phyloP scores from a whole-genome alignment of 192 early-diverging fungal species.

The Podila clonocystis region DNA sequence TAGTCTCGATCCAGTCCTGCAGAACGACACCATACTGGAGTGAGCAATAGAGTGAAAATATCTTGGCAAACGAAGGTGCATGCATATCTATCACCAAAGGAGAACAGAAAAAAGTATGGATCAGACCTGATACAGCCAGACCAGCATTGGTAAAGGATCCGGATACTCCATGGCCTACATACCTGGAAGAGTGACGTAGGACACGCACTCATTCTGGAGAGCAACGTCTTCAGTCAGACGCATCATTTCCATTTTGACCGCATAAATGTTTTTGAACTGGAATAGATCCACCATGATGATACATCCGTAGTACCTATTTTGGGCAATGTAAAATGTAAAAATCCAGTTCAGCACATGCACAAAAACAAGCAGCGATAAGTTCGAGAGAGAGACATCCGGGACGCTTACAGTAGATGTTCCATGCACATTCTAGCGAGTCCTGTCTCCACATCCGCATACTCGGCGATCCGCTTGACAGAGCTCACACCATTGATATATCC shows the following conservation, averaged over 20 bases:
- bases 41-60: constrained; percentile 83
- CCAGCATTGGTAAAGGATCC: background rate
- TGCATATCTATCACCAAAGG: constrained; percentile 38
- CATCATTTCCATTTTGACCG: constrained; percentile 69
- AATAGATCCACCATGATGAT: constrained; percentile 93
- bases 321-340: constrained; percentile 1
- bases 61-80: constrained; percentile 69
- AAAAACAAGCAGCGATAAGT: background rate
- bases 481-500: constrained; percentile 86
- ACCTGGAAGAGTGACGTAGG: constrained; percentile 74
- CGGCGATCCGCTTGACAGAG: constrained; percentile 85
- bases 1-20: constrained; percentile 87
- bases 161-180: background rate
- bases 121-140: background rate
- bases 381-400: background rate
- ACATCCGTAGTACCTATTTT: constrained; percentile 85
- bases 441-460: constrained; percentile 79
- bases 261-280: constrained; percentile 95
- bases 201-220: constrained; percentile 80
- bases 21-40: constrained; percentile 83
- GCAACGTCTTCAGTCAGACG: constrained; percentile 67
- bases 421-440: constrained; percentile 83
- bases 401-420: constrained; percentile 85
- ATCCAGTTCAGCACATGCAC: background rate
- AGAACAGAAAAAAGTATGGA: background rate